Conservation (phyloP, 331 rosid species). For the Cydonia oblonga region DNA sequence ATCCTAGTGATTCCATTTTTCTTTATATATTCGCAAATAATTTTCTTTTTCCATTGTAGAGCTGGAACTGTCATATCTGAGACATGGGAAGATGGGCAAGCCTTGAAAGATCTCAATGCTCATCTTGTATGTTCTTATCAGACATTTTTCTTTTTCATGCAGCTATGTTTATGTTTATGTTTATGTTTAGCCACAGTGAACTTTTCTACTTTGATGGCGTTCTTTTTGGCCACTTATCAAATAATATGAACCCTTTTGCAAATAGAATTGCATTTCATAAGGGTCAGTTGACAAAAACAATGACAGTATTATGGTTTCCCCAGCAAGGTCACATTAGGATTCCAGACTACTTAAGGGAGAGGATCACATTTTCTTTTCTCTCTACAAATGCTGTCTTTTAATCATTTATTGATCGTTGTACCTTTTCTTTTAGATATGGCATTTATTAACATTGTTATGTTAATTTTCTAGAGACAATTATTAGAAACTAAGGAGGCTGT, state of each 20-base stretch:
- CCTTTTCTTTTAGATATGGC: neutral
- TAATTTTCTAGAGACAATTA: slow-evolving; percentile 52
- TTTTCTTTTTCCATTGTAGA: slow-evolving; percentile 33
- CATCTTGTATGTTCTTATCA: slow-evolving; percentile 70
- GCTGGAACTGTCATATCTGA: slow-evolving; percentile 98
- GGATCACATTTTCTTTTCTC: neutral
- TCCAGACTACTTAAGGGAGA: neutral
- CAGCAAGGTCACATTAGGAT: neutral
- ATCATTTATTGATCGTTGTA: neutral
- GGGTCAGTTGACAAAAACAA: neutral
- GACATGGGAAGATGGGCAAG: slow-evolving; percentile 99
- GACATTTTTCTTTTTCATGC: neutral
- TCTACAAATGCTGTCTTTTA: neutral
- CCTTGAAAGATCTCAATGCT: slow-evolving; percentile 73
- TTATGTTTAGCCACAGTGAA: neutral
- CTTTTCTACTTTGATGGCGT: neutral
- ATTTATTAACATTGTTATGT: neutral
- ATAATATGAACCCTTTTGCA: neutral
- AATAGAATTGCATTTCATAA: neutral
- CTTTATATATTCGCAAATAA: neutral
- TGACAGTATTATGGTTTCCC: neutral
- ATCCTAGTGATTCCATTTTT: neutral
- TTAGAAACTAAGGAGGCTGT: slow-evolving; percentile 83
- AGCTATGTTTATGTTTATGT: no score
- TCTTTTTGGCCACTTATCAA: neutral